A percentile compares a stretch with the other conserved stretches of the same genome.
These are phyloP conservation scores for Xylaria sp. DNA, from an alignment of 2,329 filamentous ascomycete genomes.

Conservation along the genomic window DNA sequence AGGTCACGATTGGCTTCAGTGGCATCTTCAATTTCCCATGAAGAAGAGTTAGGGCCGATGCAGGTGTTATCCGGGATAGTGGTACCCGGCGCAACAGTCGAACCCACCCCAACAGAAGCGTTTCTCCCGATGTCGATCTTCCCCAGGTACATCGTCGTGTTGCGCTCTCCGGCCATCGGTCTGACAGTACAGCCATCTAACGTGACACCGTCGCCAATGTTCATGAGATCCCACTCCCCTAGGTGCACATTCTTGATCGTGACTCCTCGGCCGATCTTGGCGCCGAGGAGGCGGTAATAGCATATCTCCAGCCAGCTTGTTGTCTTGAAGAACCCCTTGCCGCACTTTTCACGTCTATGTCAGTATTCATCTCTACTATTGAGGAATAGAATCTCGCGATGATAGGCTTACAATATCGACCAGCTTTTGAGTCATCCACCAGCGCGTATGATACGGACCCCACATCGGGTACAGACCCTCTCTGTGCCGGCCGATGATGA, in stretches of 20 bases:
- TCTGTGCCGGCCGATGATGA: slow-evolving; percentile 55
- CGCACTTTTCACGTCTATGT: slow-evolving; percentile 32
- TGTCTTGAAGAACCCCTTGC: slow-evolving; percentile 48
- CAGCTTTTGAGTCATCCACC: slow-evolving; percentile 61
- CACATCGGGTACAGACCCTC: slow-evolving; percentile 63
- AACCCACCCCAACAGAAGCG: slow-evolving; percentile 50
- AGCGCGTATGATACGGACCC: slow-evolving; percentile 59
- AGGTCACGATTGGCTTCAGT: slow-evolving; percentile 52
- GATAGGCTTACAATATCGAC: slow-evolving; percentile 39
- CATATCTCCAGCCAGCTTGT: slow-evolving; percentile 44
- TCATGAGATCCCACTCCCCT: slow-evolving; percentile 61
- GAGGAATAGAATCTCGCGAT: not conserved
- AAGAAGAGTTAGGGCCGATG: slow-evolving; percentile 60
- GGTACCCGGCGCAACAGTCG: slow-evolving; percentile 55
- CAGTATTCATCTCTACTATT: not conserved
- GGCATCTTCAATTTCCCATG: slow-evolving; percentile 55
- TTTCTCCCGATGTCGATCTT: slow-evolving; percentile 53
- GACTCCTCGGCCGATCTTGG: slow-evolving; percentile 55
- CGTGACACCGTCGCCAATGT: slow-evolving; percentile 52
- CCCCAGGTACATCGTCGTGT: slow-evolving; percentile 60
- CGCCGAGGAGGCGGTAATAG: slow-evolving; percentile 57
- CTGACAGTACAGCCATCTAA: slow-evolving; percentile 53
- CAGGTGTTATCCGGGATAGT: slow-evolving; percentile 51
- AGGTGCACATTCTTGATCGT: slow-evolving; percentile 47
- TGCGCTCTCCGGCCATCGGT: slow-evolving; percentile 58